phyloP scores from a whole-genome alignment of 2,329 filamentous ascomycete species.

The Aspergillus tanneri region DNA sequence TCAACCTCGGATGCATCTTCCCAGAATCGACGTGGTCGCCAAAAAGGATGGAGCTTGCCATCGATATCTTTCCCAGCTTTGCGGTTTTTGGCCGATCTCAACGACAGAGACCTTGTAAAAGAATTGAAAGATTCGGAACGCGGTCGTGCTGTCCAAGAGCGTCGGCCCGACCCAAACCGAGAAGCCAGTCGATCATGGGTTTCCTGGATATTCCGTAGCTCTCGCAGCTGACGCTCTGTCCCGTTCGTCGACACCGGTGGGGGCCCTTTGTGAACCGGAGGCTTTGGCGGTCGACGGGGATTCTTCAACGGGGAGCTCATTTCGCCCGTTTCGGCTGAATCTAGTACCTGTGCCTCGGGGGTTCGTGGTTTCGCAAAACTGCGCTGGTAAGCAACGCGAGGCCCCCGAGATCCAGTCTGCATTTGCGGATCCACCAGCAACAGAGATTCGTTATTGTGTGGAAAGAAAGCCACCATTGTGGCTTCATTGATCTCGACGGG shows the following conservation, averaged over 20 bases:
- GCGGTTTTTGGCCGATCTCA: constrained; percentile 43
- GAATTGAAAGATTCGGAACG: constrained; percentile 43
- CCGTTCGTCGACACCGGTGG: constrained; percentile 53
- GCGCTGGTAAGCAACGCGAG: constrained; percentile 21
- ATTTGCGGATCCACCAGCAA: constrained; percentile 60
- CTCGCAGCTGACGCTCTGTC: constrained; percentile 40
- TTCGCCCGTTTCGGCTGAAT: constrained; percentile 12
- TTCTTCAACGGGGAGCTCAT: constrained; percentile 61
- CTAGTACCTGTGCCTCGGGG: constrained; percentile 21
- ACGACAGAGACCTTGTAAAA: constrained; percentile 40
- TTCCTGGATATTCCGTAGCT: constrained; percentile 12
- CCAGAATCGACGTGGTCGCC: constrained; percentile 64
- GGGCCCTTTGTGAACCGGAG: constrained; percentile 56
- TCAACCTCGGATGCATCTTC: constrained; percentile 52
- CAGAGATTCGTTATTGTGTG: constrained; percentile 63
- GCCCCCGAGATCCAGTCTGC: constrained; percentile 30
- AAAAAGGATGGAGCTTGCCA: constrained; percentile 58
- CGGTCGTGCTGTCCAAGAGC: constrained; percentile 37
- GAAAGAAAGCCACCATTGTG: constrained; percentile 59
- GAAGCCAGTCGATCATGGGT: constrained; percentile 24
- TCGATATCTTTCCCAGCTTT: constrained; percentile 47
- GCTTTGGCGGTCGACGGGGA: constrained; percentile 57
- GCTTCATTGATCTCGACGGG: constrained; percentile 61
- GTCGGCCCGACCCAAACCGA: constrained; percentile 40
- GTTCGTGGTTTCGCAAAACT: constrained; percentile 24